These are phyloP conservation scores for Hydnomerulius pinastri DNA, from an alignment of 768 basidiomycete species.

Conservation along the genomic window DNA sequence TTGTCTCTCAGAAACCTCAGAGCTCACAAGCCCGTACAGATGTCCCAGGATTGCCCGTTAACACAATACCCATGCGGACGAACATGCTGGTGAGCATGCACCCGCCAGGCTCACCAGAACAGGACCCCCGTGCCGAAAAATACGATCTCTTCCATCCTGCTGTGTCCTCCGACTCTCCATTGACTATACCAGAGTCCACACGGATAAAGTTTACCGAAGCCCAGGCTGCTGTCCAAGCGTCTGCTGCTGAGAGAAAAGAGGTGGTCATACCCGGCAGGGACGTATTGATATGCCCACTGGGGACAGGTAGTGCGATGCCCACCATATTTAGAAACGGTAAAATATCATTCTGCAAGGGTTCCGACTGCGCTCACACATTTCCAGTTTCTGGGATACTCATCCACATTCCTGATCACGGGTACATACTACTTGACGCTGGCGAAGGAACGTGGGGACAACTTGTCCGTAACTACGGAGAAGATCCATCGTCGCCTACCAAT, in stretches of 20 bases:
- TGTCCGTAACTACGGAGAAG: conserved; percentile 68
- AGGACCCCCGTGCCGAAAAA: conserved; percentile 29
- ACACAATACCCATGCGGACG: conserved; percentile 43
- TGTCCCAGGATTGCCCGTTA: conserved; percentile 49
- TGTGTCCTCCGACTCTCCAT: conserved; percentile 12
- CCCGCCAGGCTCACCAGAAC: conserved; percentile 44
- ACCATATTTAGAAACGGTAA: conserved; percentile 86
- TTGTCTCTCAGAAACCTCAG: not conserved
- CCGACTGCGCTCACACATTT: not conserved
- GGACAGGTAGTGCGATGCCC: conserved; percentile 87
- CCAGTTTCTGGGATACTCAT: conserved; percentile 78
- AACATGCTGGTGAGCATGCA: conserved; percentile 47
- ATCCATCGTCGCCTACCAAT: conserved; percentile 33
- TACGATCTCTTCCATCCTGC: conserved; percentile 35
- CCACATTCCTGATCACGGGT: conserved; percentile 69
- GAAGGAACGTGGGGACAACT: conserved; percentile 95
- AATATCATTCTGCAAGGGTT: conserved; percentile 12
- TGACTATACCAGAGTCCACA: conserved; percentile 31
- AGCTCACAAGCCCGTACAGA: conserved; percentile 19
- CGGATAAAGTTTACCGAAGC: conserved; percentile 43
- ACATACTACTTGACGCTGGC: conserved; percentile 83
- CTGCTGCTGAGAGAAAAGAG: not conserved
- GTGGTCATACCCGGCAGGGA: conserved; percentile 52
- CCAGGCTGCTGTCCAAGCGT: conserved; percentile 30
- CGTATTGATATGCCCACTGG: conserved; percentile 73